phyloP scores from a whole-genome alignment of 805 yeast species.

The Schwanniomyces polymorphus region DNA sequence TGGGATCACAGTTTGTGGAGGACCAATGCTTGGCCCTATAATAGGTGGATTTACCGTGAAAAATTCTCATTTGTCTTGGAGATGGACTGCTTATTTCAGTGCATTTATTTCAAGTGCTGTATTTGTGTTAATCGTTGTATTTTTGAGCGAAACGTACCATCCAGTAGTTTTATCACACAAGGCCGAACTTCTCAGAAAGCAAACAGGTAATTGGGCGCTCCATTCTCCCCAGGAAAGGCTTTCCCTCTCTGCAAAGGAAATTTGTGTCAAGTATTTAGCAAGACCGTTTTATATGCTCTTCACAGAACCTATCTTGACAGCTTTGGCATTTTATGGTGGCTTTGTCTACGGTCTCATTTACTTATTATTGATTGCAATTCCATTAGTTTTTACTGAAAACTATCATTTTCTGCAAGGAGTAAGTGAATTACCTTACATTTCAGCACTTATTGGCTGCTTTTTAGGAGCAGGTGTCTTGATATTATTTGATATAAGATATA shows the following conservation, averaged over 20 bases:
- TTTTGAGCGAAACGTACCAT: conserved; percentile 32
- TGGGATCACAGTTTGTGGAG: conserved; percentile 63
- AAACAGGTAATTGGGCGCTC: conserved; percentile 28
- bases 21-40: conserved; percentile 78
- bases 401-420: conserved; percentile 25
- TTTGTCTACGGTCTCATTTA: conserved; percentile 39
- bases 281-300: conserved; percentile 30
- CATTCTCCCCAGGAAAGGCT: conserved; percentile 24
- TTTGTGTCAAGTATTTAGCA: conserved; percentile 20
- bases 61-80: conserved; percentile 41
- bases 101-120: conserved; percentile 33
- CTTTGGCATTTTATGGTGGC: conserved; percentile 34
- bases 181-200: conserved; percentile 22
- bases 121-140: conserved; percentile 23
- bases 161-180: conserved; percentile 21
- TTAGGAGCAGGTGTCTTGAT: conserved; percentile 27
- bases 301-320: conserved; percentile 36
- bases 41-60: conserved; percentile 29
- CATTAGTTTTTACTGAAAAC: conserved; percentile 38
- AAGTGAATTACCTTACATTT: conserved; percentile 26
- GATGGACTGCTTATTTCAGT: conserved; percentile 50
- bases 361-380: conserved; percentile 35
- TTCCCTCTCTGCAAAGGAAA: conserved; percentile 11
- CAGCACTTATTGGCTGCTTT: conserved; percentile 34
- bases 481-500: conserved; percentile 15